Base-by-base conservation (phyloP, 768 basidiomycete species). In the Punctularia strigosozonata region DNA sequence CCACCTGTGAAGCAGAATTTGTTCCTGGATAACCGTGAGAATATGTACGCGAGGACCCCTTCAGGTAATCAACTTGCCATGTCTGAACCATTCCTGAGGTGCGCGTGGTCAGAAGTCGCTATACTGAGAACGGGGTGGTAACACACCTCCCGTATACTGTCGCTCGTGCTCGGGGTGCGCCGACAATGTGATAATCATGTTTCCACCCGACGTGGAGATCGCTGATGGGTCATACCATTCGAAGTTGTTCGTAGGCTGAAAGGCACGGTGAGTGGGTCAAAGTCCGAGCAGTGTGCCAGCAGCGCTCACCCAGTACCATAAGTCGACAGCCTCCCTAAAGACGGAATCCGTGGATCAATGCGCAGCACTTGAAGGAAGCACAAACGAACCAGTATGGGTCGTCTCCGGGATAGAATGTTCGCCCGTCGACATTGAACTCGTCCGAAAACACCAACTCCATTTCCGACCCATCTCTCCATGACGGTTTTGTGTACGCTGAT, bases 1-100 rank as follows among this genome's bases (percentile, higher is more conserved):
- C 91, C 91, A 25, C 86, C 88, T 22, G 87, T 87, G 60, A 94
- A 91, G 62, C 88, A 97, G 46, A 98, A 85, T 58, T 94, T 91
- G 60, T 95, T 95, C 86, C 23, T 21, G n/a, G n/a, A n/a, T n/a
- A n/a, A n/a, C n/a, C n/a, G n/a, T n/a, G n/a, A n/a, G n/a, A n/a
- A n/a, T n/a, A n/a, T n/a, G n/a, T n/a, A n/a, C n/a, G n/a, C n/a
- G n/a, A n/a, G n/a, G n/a, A n/a, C n/a, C n/a, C n/a, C n/a, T n/a
- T n/a, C n/a, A n/a, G n/a, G n/a, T n/a, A n/a, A n/a, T n/a, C n/a
- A n/a, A n/a, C n/a, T n/a, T n/a, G n/a, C n/a, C n/a, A n/a, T n/a
- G n/a, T n/a, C n/a, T n/a, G n/a, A n/a, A n/a, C n/a, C n/a, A n/a
- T n/a, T n/a, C n/a, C n/a, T n/a, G n/a, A n/a, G n/a, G n/a, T n/a